A percentile compares a stretch with the other conserved stretches of the same genome.
These are phyloP conservation scores for Solanum hybrid DNA, from an alignment of 305 asterid species.

Conservation along the genomic window DNA sequence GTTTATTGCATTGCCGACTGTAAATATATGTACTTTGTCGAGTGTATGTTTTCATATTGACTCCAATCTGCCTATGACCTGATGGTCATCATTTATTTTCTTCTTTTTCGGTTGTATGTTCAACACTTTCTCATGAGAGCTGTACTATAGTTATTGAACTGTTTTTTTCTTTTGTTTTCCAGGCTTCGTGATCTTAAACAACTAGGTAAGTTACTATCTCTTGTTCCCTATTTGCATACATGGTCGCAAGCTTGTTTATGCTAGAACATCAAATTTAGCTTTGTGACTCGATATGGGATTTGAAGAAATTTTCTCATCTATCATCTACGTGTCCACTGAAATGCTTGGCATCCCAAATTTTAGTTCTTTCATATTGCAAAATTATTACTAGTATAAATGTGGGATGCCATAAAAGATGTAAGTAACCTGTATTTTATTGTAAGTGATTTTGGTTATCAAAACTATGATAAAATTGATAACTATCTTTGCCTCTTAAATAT, in stretches of 20 bases:
- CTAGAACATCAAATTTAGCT: not conserved
- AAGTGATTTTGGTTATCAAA: not conserved
- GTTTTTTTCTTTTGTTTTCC: slow-evolving; percentile 12
- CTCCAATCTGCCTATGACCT: not conserved
- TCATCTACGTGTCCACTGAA: not conserved
- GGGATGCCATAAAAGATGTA: not conserved
- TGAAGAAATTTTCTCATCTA: not conserved
- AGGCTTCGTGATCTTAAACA: slow-evolving; percentile 97
- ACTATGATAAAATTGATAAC: not conserved
- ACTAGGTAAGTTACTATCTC: slow-evolving; percentile 46
- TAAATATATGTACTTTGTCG: not conserved
- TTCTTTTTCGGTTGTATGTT: not conserved
- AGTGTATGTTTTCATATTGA: not conserved
- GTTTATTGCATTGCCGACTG: not conserved
- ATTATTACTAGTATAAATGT: not conserved
- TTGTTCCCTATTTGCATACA: not conserved
- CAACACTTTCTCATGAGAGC: not conserved
- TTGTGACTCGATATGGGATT: not conserved
- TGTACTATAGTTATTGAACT: not conserved
- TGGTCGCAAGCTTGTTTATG: not conserved
- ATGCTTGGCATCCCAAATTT: not conserved
- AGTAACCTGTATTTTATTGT: not conserved
- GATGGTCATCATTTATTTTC: not conserved
- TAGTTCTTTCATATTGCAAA: not conserved
- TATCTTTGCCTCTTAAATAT: not conserved